Evolutionary conservation across 495 filamentous ascomycete species (phyloP).

Genomic region (Podospora sp.): DNA sequence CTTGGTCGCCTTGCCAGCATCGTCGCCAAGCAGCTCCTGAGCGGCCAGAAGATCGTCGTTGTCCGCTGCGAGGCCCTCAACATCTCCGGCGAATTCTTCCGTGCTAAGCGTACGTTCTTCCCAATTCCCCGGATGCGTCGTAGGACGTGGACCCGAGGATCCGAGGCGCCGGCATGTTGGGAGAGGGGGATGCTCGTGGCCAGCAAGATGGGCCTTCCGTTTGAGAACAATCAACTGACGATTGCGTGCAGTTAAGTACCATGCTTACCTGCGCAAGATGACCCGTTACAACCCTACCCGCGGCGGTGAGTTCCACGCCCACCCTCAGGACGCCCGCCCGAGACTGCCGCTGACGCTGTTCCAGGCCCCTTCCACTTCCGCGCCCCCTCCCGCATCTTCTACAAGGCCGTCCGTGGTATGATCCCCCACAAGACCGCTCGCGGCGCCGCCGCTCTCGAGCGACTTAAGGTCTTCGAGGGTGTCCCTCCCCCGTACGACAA

Average conservation of each 20-base stretch:
- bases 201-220: not conserved
- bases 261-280: slow-evolving; percentile 98
- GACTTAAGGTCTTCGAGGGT: slow-evolving; percentile 99
- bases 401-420: slow-evolving; percentile 99
- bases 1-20: slow-evolving; percentile 98
- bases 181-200: slow-evolving; percentile 11
- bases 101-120: slow-evolving; percentile 90
- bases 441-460: slow-evolving; percentile 92
- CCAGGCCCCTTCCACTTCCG: slow-evolving; percentile 99
- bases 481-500: slow-evolving; percentile 98
- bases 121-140: slow-evolving; percentile 16
- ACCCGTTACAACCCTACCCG: slow-evolving; percentile 99
- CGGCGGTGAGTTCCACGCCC: slow-evolving; percentile 68
- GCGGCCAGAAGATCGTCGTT: slow-evolving; percentile 98
- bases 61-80: slow-evolving; percentile 98
- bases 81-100: slow-evolving; percentile 99
- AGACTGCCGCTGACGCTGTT: slow-evolving; percentile 43
- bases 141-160: slow-evolving; percentile 16
- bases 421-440: slow-evolving; percentile 99
- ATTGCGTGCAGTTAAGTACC: slow-evolving; percentile 88
- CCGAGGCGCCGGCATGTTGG: not conserved
- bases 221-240: slow-evolving; percentile 36
- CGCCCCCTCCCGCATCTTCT: slow-evolving; percentile 97
- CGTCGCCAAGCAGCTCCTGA: slow-evolving; percentile 99
- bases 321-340: slow-evolving; percentile 20